These are phyloP conservation scores for Ceratobasidium sp. DNA, from an alignment of 1,284 basidiomycete species.

Conservation along the genomic window DNA sequence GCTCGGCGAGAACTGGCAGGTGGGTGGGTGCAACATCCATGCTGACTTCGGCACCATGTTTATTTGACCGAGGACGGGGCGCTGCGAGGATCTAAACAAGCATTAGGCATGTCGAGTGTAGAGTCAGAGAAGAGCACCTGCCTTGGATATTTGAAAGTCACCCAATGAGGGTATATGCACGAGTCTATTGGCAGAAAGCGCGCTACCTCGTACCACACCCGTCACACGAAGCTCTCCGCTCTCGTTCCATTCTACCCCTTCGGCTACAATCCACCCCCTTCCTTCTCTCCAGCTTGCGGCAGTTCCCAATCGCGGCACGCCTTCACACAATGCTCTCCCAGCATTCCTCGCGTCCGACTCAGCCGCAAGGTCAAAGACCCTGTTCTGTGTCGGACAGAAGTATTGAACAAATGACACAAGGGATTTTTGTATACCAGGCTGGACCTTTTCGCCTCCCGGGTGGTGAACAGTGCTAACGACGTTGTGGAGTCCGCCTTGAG, in stretches of 20 bases:
- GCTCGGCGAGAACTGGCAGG: slow-evolving; percentile 51
- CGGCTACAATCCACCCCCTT: slow-evolving; percentile 80
- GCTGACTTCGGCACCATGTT: slow-evolving; percentile 40
- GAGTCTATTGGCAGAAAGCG: slow-evolving; percentile 83
- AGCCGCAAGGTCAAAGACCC: slow-evolving; percentile 65
- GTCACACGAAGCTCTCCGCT: slow-evolving; percentile 70
- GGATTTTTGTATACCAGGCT: slow-evolving; percentile 74
- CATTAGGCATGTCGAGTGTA: slow-evolving; percentile 38
- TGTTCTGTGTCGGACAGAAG: slow-evolving; percentile 85
- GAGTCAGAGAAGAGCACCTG: slow-evolving; percentile 48
- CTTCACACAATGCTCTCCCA: slow-evolving; percentile 78
- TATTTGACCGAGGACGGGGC: slow-evolving; percentile 53
- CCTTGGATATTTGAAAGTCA: slow-evolving; percentile 86
- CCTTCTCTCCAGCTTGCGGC: slow-evolving; percentile 81
- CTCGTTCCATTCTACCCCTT: slow-evolving; percentile 64
- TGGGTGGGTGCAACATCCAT: slow-evolving; percentile 35
- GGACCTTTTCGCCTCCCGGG: slow-evolving; percentile 52
- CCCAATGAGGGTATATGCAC: slow-evolving; percentile 90
- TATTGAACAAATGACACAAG: slow-evolving; percentile 92
- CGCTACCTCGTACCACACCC: slow-evolving; percentile 82
- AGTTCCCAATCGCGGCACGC: slow-evolving; percentile 58
- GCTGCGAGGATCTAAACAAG: slow-evolving; percentile 64
- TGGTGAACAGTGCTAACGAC: slow-evolving; percentile 62
- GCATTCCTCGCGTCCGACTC: slow-evolving; percentile 73
- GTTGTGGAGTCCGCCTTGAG: slow-evolving; percentile 73